A percentile compares a stretch with the other conserved stretches of the same genome.
These are phyloP conservation scores for Phyllosticta capitalensis DNA, from an alignment of 2,329 filamentous ascomycete species.

Conservation along the genomic window DNA sequence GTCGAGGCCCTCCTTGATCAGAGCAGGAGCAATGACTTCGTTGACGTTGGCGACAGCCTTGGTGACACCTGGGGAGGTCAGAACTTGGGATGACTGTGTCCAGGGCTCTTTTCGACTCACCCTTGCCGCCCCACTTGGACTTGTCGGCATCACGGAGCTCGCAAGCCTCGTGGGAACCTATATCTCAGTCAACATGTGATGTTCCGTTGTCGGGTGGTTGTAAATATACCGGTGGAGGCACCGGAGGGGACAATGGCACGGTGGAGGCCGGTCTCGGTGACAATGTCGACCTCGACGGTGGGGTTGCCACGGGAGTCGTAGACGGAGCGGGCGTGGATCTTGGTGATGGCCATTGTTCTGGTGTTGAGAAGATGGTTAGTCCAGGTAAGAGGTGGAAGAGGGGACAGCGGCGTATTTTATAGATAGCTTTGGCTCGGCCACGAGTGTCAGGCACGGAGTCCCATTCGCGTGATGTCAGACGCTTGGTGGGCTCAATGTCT, in stretches of 20 bases:
- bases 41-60: constrained; percentile 49
- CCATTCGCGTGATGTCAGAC: constrained; percentile 11
- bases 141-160: constrained; percentile 46
- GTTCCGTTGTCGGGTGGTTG: constrained; percentile 6
- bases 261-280: constrained; percentile 93
- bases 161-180: constrained; percentile 42
- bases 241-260: constrained; percentile 95
- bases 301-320: constrained; percentile 98
- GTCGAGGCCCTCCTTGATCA: constrained; percentile 45
- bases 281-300: constrained; percentile 95
- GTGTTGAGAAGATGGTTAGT: background rate
- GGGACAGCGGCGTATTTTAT: background rate
- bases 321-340: constrained; percentile 63
- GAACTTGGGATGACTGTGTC: background rate
- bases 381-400: background rate
- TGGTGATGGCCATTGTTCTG: constrained; percentile 60
- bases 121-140: constrained; percentile 45
- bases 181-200: constrained; percentile 12
- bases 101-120: constrained; percentile 18
- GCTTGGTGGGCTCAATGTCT: constrained; percentile 9
- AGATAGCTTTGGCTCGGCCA: background rate
- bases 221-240: constrained; percentile 72
- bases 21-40: constrained; percentile 43
- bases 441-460: background rate
- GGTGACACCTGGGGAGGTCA: constrained; percentile 33